Conservation (phyloP, 2,329 filamentous ascomycete genomes). For the Plectosphaerella plurivora region DNA sequence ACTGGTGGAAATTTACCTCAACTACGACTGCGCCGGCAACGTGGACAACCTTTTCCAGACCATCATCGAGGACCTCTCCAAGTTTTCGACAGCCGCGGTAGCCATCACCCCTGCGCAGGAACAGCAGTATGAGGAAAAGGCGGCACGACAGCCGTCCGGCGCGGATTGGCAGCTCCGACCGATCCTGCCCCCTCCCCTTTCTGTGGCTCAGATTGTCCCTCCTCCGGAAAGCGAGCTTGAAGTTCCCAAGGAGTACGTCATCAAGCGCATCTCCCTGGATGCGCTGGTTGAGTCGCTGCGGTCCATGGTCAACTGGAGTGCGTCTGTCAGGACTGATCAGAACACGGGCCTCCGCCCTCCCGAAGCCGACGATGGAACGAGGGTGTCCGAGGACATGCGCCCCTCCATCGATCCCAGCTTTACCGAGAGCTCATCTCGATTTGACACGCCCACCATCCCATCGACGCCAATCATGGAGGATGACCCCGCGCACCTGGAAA, state of each 20-base stretch:
- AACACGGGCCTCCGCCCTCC: slow-evolving; percentile 21
- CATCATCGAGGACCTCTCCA: slow-evolving; percentile 89
- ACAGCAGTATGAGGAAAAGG: slow-evolving; percentile 79
- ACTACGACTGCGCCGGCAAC: slow-evolving; percentile 95
- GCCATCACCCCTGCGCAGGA: slow-evolving; percentile 72
- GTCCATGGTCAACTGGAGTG: slow-evolving; percentile 90
- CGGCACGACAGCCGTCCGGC: slow-evolving; percentile 53
- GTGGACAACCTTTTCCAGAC: slow-evolving; percentile 97
- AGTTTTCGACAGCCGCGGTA: slow-evolving; percentile 76
- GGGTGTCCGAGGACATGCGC: slow-evolving; percentile 37
- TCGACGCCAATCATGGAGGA: slow-evolving; percentile 75
- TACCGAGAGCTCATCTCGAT: slow-evolving; percentile 56
- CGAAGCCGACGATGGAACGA: slow-evolving; percentile 27
- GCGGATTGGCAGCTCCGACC: slow-evolving; percentile 82
- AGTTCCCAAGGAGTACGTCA: slow-evolving; percentile 81
- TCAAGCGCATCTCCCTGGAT: slow-evolving; percentile 87
- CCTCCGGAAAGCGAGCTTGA: slow-evolving; percentile 59
- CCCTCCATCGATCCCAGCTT: slow-evolving; percentile 66
- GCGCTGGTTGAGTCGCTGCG: slow-evolving; percentile 83
- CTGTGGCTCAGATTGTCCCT: slow-evolving; percentile 68
- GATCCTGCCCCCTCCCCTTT: slow-evolving; percentile 82
- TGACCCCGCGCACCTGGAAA: slow-evolving; percentile 90
- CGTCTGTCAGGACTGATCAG: slow-evolving; percentile 58
- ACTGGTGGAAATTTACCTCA: slow-evolving; percentile 91
- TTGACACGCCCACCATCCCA: slow-evolving; percentile 54